Conservation (phyloP, 1,284 basidiomycete genomes). For the Ustilago bromivora region DNA sequence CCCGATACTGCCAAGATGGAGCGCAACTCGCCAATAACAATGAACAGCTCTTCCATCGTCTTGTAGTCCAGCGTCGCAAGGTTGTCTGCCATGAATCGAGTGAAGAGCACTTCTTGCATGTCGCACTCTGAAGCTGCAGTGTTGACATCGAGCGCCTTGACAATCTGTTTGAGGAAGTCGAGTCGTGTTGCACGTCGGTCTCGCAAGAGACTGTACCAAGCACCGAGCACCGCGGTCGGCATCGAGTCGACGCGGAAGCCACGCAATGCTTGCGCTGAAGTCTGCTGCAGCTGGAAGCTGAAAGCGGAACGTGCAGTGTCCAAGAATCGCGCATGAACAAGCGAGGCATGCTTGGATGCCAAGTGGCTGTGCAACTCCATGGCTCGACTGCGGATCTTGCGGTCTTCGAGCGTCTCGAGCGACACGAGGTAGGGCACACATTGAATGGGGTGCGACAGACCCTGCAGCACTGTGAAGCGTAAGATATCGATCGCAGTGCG, state of each 20-base stretch:
- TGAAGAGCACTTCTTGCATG: constrained; percentile 74
- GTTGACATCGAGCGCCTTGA: constrained; percentile 82
- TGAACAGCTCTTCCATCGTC: constrained; percentile 89
- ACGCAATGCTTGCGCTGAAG: constrained; percentile 15
- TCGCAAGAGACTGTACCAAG: constrained; percentile 89
- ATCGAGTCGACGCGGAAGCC: constrained; percentile 34
- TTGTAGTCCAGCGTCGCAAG: constrained; percentile 92
- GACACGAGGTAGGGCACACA: constrained; percentile 93
- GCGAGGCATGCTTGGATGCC: constrained; percentile 87
- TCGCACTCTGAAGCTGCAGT: constrained; percentile 68
- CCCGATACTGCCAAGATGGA: constrained; percentile 84
- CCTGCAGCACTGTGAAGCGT: constrained; percentile 91
- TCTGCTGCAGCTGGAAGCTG: constrained; percentile 77
- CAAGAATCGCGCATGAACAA: constrained; percentile 86
- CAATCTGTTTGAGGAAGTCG: constrained; percentile 86
- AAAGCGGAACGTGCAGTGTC: constrained; percentile 83
- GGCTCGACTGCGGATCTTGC: constrained; percentile 79
- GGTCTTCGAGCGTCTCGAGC: constrained; percentile 83
- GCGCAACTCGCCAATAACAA: constrained; percentile 84
- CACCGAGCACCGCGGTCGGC: constrained; percentile 73
- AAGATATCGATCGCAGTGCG: constrained; percentile 88
- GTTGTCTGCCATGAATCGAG: constrained; percentile 93
- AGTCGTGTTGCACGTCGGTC: constrained; percentile 87
- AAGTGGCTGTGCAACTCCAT: constrained; percentile 83
- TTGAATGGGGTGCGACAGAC: constrained; percentile 91